Percentiles rank a stretch among this genome's conserved stretches.
Evolutionary conservation across 129 eudicot genomes (phyloP).

Genomic region (Tagetes erecta): DNA sequence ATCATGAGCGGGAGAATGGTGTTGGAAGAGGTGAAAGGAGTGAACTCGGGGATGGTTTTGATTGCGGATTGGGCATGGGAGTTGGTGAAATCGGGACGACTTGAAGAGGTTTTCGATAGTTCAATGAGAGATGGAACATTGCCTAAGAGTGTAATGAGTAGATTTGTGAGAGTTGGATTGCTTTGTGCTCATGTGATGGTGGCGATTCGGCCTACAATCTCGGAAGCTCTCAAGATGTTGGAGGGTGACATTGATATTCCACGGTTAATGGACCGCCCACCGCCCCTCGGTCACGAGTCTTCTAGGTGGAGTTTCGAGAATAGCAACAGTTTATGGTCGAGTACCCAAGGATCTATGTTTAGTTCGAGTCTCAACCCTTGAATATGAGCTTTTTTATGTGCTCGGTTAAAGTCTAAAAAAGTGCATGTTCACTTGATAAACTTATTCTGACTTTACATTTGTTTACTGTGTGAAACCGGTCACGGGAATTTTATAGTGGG

Average conservation of each 20-base stretch:
- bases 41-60: constrained; percentile 38
- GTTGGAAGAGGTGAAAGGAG: constrained; percentile 49
- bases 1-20: constrained; percentile 70
- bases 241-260: constrained; percentile 79
- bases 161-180: constrained; percentile 66
- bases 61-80: constrained; percentile 79
- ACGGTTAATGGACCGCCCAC: constrained; percentile 53
- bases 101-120: constrained; percentile 41
- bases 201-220: constrained; percentile 69
- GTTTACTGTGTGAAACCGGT: not conserved
- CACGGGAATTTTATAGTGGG: not conserved
- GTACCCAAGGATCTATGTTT: constrained; percentile 24
- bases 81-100: constrained; percentile 43
- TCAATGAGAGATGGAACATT: constrained; percentile 42
- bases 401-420: too few relatives aligned
- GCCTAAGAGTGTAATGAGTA: constrained; percentile 63
- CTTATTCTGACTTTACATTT: too few relatives aligned
- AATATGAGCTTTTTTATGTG: not conserved
- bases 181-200: constrained; percentile 84
- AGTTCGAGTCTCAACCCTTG: constrained; percentile 21
- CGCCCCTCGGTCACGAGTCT: constrained; percentile 60
- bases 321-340: constrained; percentile 33
- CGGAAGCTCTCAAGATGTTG: constrained; percentile 73
- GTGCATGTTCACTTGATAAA: too few relatives aligned
- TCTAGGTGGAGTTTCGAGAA: constrained; percentile 28